Evolutionary conservation across 352 stramenopile species (phyloP).

Genomic region (Phytophthora agathidicida): DNA sequence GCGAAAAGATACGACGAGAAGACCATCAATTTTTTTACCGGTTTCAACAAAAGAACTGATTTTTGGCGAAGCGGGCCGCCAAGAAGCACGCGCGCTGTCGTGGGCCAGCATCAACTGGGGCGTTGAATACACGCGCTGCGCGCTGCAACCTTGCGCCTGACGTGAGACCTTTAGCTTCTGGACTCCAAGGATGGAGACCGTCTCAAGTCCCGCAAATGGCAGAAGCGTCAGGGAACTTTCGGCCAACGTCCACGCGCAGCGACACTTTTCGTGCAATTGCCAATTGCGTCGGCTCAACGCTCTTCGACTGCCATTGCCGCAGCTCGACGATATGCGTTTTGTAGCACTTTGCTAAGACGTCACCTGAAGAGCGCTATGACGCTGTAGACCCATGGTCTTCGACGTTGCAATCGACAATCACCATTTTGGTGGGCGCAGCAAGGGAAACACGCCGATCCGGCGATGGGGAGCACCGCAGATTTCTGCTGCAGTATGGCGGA

Average conservation of each 20-base stretch:
- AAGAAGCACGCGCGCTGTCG: background rate
- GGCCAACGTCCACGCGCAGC: background rate
- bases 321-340: too few species aligned
- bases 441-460: background rate
- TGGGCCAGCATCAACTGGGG: background rate
- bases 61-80: conserved; percentile 4
- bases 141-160: too few species aligned
- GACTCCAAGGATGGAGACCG: too few species aligned
- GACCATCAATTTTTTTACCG: conserved; percentile 21
- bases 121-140: conserved; percentile 6
- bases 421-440: conserved; percentile 4
- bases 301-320: too few species aligned
- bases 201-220: conserved; percentile 11
- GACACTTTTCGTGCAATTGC: conserved; percentile 27
- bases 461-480: conserved; percentile 6
- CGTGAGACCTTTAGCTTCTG: too few species aligned
- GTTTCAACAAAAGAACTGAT: conserved; percentile 18
- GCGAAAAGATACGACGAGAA: conserved; percentile 18
- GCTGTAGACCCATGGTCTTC: too few species aligned
- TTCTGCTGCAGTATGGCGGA: background rate
- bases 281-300: too few species aligned
- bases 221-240: conserved; percentile 22
- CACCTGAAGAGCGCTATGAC: background rate
- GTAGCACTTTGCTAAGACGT: background rate
- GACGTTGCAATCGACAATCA: too few species aligned